Conservation (phyloP, 2,329 filamentous ascomycete species). For the Verticillium nubilum region DNA sequence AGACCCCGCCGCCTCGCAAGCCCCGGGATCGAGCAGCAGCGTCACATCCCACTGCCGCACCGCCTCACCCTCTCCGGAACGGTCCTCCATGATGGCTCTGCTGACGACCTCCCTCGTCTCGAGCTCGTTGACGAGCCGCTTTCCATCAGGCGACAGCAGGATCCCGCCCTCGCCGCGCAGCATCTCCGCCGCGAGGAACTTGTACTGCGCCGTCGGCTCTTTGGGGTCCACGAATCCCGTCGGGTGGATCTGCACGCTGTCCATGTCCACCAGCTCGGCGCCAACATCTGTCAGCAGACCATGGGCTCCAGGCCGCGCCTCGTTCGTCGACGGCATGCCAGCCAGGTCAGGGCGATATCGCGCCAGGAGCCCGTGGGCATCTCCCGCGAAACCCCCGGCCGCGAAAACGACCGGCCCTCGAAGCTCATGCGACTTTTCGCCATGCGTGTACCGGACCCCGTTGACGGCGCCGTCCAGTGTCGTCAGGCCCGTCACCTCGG, state of each 20-base stretch:
- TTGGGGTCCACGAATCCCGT: conserved; percentile 57
- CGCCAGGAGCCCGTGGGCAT: conserved; percentile 50
- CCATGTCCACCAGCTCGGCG: conserved; percentile 43
- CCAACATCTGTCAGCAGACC: conserved; percentile 30
- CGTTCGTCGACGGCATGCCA: conserved; percentile 58
- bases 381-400: conserved; percentile 57
- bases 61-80: conserved; percentile 15
- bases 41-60: conserved; percentile 54
- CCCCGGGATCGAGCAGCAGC: conserved; percentile 54
- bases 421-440: conserved; percentile 28
- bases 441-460: conserved; percentile 45
- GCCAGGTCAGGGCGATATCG: conserved; percentile 53
- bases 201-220: conserved; percentile 38
- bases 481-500: conserved; percentile 47
- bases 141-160: conserved; percentile 38
- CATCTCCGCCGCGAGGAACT: conserved; percentile 60
- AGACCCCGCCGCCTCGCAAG: conserved; percentile 42
- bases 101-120: conserved; percentile 54
- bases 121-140: conserved; percentile 58
- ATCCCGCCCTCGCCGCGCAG: conserved; percentile 59
- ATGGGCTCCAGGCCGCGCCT: conserved; percentile 50
- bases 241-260: conserved; percentile 58
- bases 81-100: conserved; percentile 39
- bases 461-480: conserved; percentile 28
- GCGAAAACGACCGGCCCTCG: conserved; percentile 54